Evolutionary conservation across 2,329 filamentous ascomycete genomes (phyloP).

Genomic region (Clonostachys sp.): DNA sequence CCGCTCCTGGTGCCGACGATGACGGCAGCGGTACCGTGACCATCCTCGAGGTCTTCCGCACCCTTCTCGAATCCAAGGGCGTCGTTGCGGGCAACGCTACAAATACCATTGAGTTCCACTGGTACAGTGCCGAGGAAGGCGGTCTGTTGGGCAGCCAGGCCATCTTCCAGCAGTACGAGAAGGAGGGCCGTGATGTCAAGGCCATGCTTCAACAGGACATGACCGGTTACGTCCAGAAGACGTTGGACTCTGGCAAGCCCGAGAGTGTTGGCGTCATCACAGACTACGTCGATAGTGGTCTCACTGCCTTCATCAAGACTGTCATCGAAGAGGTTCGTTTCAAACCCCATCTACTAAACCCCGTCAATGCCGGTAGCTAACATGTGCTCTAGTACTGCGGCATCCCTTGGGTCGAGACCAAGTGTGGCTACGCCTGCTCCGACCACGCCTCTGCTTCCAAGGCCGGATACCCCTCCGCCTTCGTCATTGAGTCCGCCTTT

Average conservation of each 20-base stretch:
- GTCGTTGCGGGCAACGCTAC: conserved; percentile 66
- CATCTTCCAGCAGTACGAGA: conserved; percentile 79
- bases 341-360: not conserved
- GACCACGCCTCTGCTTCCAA: conserved; percentile 72
- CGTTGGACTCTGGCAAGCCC: conserved; percentile 72
- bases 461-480: conserved; percentile 69
- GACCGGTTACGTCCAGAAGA: conserved; percentile 84
- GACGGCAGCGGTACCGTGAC: conserved; percentile 92
- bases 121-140: conserved; percentile 89
- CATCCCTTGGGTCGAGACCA: conserved; percentile 81
- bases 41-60: conserved; percentile 85
- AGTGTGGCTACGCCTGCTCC: conserved; percentile 82
- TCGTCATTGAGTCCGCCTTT: conserved; percentile 72
- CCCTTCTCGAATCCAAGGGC: conserved; percentile 68
- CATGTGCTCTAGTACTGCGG: conserved; percentile 64
- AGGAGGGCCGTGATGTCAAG: conserved; percentile 70
- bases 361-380: conserved; percentile 1
- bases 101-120: conserved; percentile 95
- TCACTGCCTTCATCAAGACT: conserved; percentile 88
- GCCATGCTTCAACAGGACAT: conserved; percentile 99
- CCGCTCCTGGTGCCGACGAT: conserved; percentile 91
- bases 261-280: conserved; percentile 91
- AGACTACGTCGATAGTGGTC: conserved; percentile 77
- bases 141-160: conserved; percentile 85
- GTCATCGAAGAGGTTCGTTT: conserved; percentile 57